Evolutionary conservation across 768 basidiomycete species (phyloP), one percentile per base, ranked within the genome.

Genomic region (Sarcodon aspratus): DNA sequence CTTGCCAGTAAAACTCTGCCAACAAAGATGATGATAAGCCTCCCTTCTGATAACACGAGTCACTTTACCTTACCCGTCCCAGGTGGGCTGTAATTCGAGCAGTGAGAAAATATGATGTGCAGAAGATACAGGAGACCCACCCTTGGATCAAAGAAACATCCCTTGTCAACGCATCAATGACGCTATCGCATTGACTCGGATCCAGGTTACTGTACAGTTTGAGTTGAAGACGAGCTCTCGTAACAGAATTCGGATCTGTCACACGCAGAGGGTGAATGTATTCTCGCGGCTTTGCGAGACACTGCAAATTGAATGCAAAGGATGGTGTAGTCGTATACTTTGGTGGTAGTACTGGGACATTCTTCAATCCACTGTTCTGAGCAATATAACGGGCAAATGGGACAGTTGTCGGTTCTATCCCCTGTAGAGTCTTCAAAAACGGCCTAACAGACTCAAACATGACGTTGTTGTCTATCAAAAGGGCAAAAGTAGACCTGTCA

Each of bases 61-160:
- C 8, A 32, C 31, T 49, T 52, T 40, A 81, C 81, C 73, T 86
- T 86, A 52, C 85, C 86, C 0, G 85, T 87, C 1, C 85, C 86
- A 1, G 85, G 86, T 21, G 85, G 85, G 42, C 83, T 84, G 50
- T 9, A 8, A 40, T n/a, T 9, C 11, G 10, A 8, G n/a, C n/a
- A n/a, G n/a, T 48, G 13, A 15, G 3, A 18, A 32, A 40, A 21
- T 15, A 9, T 45, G 6, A 32, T 17, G 11, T 3, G 33, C 9
- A 13, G 27, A 42, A 42, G 40, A 9, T 9, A 0, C 32, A 3
- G 13, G 13, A 49, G 6, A 46, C 66, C 42, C 47, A 85, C 80
- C 86, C 87, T 64, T 89, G 85, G 36, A 90, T 82, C 44, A 89
- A 61, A 0, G 75, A 67, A 0, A 88, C 59, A 54, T 86, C 81